Conservation (phyloP, 345 rosid species). For the Lenwebbia sp. region DNA sequence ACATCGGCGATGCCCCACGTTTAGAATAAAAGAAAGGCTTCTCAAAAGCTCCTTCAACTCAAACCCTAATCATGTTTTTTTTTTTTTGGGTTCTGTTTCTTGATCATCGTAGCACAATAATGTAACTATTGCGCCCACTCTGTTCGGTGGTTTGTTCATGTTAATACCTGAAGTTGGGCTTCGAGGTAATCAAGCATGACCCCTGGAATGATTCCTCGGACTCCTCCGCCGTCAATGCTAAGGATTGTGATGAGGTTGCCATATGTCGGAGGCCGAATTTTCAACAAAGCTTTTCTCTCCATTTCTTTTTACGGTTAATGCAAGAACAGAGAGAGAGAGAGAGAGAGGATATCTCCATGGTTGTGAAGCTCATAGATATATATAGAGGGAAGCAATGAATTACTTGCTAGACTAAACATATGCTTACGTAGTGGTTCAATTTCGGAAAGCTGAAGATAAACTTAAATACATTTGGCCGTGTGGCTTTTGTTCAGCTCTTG, state of each 20-base stretch:
- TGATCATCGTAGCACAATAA: not conserved
- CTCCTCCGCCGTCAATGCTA: constrained; percentile 74
- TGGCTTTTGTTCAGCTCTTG: not conserved
- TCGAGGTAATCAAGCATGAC: constrained; percentile 59
- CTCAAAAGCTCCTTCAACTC: not conserved
- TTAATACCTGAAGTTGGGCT: constrained; percentile 63
- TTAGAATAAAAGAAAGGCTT: not conserved
- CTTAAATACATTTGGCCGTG: not conserved
- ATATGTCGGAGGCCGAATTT: constrained; percentile 24
- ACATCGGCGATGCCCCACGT: constrained; percentile 25
- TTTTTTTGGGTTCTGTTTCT: not conserved
- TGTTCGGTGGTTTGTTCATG: not conserved
- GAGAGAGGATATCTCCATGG: not conserved
- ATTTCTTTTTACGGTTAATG: not conserved
- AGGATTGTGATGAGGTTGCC: constrained; percentile 56
- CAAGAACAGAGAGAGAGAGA: not conserved
- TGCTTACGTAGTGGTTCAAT: not conserved
- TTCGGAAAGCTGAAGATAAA: not conserved
- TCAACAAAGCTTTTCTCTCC: not conserved
- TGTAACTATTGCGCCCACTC: not conserved
- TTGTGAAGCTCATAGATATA: not conserved
- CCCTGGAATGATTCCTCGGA: constrained; percentile 58
- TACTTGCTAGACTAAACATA: too few species aligned
- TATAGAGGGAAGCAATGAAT: not conserved
- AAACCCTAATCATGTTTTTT: not conserved